Base-by-base conservation (phyloP, 169 alveolate genomes). In the Haemoproteus tartakovskyi region DNA sequence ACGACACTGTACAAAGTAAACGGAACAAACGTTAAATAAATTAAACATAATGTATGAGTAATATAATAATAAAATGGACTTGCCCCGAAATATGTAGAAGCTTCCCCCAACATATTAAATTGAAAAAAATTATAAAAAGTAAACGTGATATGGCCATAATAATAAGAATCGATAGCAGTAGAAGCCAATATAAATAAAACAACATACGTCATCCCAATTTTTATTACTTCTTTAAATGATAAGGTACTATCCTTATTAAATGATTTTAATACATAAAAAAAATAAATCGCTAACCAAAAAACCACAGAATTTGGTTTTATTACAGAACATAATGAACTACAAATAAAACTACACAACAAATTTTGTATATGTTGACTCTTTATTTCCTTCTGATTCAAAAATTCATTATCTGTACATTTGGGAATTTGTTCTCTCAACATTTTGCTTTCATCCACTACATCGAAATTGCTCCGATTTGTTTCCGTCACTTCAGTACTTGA, bases 281-380 rank as follows among this genome's bases (percentile, higher is more conserved):
- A 18, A 59, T 84, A 84, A 29, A 84, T 41, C 12, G 57, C 12
- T 16, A 78, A 1, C 89, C 89, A 84, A 62, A 83, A 84, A 37
- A 60, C 33, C 43, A 51, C 54, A 5, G 87, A 79, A 29, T 38
- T 79, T 3, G 80, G 82, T 22, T 87, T 78, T 12, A 84, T 60
- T 21, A 84, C 29, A n/a, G 78, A 82, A 60, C 87, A 79, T 21
- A 84, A 8, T 16, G 87, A 60, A 26, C 87, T 79, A 38, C 54
- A 52, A 2, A 74, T 29, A 26, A 84, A 46, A 29, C 86, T 79
- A 5, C 40, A 22, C n/a, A 80, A 12, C 16, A 80, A 64, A 45
- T 80, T 60, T 36, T 29, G 18, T 26, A 50, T 40, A 22, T 62
- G 74, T 2, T 18, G 4, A 19, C 29, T 26, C 8, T 19, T n/a